Evolutionary conservation across 2,329 filamentous ascomycete genomes (phyloP).

Genomic region (Fusarium mundagurra): DNA sequence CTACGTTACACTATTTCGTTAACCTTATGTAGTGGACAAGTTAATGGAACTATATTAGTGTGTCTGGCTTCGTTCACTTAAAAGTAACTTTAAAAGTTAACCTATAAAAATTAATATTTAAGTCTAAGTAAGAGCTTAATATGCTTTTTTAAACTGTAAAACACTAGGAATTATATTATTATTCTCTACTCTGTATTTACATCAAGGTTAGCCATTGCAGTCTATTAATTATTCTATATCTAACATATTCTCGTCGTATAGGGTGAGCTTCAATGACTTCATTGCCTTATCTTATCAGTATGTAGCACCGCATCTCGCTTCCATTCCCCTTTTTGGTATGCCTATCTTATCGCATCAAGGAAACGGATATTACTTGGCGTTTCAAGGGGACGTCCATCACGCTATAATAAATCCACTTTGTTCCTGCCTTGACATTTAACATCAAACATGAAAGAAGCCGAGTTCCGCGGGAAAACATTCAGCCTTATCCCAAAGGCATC

Average conservation of each 20-base stretch:
- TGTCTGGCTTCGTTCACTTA: no score
- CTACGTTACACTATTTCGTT: no score
- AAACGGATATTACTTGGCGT: slow-evolving; percentile 6
- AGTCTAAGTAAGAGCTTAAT: no score
- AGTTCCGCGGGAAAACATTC: slow-evolving; percentile 1
- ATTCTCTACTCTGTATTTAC: not conserved
- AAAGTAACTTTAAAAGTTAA: no score
- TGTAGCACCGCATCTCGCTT: not conserved
- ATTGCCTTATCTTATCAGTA: not conserved
- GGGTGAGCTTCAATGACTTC: not conserved
- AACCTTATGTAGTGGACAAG: rapidly evolving
- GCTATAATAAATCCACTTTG: not conserved
- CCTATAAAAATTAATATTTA: no score
- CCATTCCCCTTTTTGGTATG: not conserved
- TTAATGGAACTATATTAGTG: no score
- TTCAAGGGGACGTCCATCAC: not conserved
- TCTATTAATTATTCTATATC: not conserved
- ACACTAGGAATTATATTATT: no score
- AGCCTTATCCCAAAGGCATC: not conserved
- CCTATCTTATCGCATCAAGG: not conserved
- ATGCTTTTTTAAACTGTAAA: no score
- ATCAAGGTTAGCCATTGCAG: rapidly evolving
- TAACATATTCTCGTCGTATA: not conserved
- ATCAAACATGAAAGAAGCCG: not conserved
- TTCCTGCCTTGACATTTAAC: not conserved